phyloP scores from a whole-genome alignment of 202 grass and related monocot genomes.

The Carex arenaria region DNA sequence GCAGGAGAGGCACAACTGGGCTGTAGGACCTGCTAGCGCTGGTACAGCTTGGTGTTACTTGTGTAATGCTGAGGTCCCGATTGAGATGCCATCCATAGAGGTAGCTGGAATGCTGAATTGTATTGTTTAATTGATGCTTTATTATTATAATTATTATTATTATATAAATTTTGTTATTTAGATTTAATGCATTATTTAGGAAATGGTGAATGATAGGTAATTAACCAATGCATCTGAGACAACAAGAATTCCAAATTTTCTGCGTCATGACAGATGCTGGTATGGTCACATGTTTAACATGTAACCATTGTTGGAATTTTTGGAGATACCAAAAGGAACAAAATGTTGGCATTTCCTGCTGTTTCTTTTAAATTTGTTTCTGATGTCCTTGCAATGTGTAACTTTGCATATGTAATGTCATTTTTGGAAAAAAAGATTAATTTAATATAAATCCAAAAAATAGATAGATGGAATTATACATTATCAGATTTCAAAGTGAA shows the following conservation, averaged over 20 bases:
- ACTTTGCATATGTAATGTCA: neutral
- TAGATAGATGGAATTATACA: neutral
- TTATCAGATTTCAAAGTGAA: neutral
- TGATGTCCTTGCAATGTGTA: neutral
- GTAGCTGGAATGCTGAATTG: slow-evolving; percentile 8
- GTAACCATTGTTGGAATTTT: neutral
- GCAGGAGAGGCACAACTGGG: slow-evolving; percentile 79
- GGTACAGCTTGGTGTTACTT: slow-evolving; percentile 62
- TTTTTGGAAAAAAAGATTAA: neutral
- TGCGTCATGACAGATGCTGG: neutral
- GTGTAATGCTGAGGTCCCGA: slow-evolving; percentile 48
- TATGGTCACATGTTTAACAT: neutral
- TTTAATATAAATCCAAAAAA: neutral
- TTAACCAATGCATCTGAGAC: neutral
- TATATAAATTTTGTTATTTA: neutral
- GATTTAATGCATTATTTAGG: neutral
- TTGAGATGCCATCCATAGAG: slow-evolving; percentile 55
- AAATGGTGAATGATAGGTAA: neutral
- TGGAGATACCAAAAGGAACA: neutral
- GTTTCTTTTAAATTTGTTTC: neutral
- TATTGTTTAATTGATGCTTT: neutral
- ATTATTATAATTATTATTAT: neutral
- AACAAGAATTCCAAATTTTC: neutral
- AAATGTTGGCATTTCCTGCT: neutral
- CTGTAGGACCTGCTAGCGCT: slow-evolving; percentile 40